Evolutionary conservation across 345 rosid species (phyloP), one percentile per base, ranked within the genome.

Genomic region (Dovyalis caffra): DNA sequence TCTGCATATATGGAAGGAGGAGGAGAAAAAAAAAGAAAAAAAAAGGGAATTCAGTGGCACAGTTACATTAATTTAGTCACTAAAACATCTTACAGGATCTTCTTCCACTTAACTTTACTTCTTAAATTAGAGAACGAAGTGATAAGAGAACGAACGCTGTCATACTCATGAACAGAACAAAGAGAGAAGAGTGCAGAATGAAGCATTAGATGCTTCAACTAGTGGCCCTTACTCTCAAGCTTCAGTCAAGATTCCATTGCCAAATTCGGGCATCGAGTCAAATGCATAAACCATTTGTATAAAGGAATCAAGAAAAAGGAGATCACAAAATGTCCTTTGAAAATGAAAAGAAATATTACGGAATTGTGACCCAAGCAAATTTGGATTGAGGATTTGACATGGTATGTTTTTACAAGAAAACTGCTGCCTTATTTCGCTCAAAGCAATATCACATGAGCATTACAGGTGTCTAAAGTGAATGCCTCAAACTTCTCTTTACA

Each of bases 141-240:
- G 70, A 20, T 69, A 71, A 72, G n/a, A n/a, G n/a, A 31, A 15
- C 25, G 32, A 64, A 68, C 29, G n/a, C 23, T 47, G 37, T 73
- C 78, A 68, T 37, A 18, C 67, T 85, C 79, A 72, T 37, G 71
- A 35, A 66, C 64, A 64, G 76, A 66, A 29, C 63, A 75, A 68
- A 64, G 37, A 47, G 20, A 62, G 61, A 74, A 43, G 68, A 80
- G 28, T 37, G 62, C 25, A 76, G 72, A 79, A 71, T 72, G 75
- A 72, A 75, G 86, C 78, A 85, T 83, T 66, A 68, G 87, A 83
- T 87, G 83, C 88, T 80, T 70, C 33, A 73, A 62, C 72, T 76
- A 70, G 85, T 78, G 88, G 88, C 74, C 74, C 61, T 78, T 9
- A 14, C 45, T 73, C 66, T 65, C 68, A 33, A 70, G 68, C 63